Conservation (phyloP, 495 filamentous ascomycete genomes). For the Penicillium soppii region DNA sequence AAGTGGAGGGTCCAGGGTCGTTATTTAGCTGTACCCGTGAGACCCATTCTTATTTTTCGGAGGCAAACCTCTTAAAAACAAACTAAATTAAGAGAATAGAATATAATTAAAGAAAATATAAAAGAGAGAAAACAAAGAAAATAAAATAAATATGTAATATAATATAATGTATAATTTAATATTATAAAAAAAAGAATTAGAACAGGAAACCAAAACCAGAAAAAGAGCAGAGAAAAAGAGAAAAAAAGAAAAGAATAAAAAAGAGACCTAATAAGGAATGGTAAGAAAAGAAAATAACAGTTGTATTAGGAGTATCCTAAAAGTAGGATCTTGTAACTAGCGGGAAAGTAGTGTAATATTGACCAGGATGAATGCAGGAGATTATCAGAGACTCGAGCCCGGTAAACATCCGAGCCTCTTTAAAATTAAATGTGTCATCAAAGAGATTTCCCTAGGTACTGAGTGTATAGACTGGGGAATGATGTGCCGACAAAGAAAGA, state of each 20-base stretch:
- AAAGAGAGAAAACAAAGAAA: slow-evolving; percentile 16
- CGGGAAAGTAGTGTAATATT: slow-evolving; percentile 45
- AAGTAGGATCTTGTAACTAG: slow-evolving; percentile 33
- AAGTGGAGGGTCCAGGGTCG: slow-evolving; percentile 48
- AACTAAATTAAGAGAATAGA: slow-evolving; percentile 10
- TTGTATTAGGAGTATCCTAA: no score
- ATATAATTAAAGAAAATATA: slow-evolving; percentile 13
- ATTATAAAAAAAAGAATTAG: slow-evolving; percentile 9
- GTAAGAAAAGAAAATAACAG: background rate
- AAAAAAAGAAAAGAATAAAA: background rate
- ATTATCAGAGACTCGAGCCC: slow-evolving; percentile 14
- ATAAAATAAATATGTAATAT: slow-evolving; percentile 11
- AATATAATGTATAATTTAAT: background rate
- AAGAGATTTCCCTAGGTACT: slow-evolving; percentile 15
- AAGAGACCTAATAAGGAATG: slow-evolving; percentile 2
- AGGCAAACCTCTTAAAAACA: slow-evolving; percentile 9
- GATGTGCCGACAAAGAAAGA: slow-evolving; percentile 8
- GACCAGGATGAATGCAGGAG: slow-evolving; percentile 43
- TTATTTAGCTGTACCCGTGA: slow-evolving; percentile 46
- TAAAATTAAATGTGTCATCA: slow-evolving; percentile 18
- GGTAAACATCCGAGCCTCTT: slow-evolving; percentile 23
- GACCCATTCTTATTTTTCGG: slow-evolving; percentile 24
- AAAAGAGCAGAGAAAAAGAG: slow-evolving; percentile 14
- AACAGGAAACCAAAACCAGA: slow-evolving; percentile 16
- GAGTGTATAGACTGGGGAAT: slow-evolving; percentile 14